Evolutionary conservation across 1,139 yeast species (phyloP).

Genomic region (Petasospora rhodanensis): DNA sequence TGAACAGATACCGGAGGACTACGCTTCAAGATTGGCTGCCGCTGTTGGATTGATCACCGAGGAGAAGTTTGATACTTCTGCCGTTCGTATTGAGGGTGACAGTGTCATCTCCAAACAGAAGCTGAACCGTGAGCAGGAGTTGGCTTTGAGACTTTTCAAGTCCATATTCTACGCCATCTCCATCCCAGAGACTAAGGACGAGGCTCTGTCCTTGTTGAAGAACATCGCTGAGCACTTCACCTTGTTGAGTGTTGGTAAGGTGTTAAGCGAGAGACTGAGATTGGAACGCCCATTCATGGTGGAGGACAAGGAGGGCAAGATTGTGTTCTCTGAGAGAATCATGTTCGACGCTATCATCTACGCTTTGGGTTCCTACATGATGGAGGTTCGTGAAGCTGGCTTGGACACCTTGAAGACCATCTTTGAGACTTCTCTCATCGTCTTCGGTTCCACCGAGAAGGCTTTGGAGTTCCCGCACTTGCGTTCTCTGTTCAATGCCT

Average conservation of each 20-base stretch:
- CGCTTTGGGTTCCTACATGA: slow-evolving; percentile 76
- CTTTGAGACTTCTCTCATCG: slow-evolving; percentile 53
- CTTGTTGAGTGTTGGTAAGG: slow-evolving; percentile 68
- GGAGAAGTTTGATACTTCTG: slow-evolving; percentile 44
- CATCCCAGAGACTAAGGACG: slow-evolving; percentile 66
- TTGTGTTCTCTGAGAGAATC: slow-evolving; percentile 63
- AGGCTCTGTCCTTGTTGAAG: slow-evolving; percentile 57
- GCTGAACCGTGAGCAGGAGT: slow-evolving; percentile 35
- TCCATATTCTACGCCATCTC: slow-evolving; percentile 73
- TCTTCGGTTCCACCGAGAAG: slow-evolving; percentile 65
- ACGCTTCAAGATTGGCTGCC: slow-evolving; percentile 41
- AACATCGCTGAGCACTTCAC: slow-evolving; percentile 78
- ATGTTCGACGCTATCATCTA: slow-evolving; percentile 70
- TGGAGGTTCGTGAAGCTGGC: slow-evolving; percentile 68
- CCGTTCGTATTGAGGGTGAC: not conserved
- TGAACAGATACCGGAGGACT: slow-evolving; percentile 55
- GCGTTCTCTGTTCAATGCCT: slow-evolving; percentile 71
- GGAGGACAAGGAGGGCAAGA: slow-evolving; percentile 74
- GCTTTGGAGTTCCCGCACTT: slow-evolving; percentile 72
- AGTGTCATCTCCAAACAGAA: slow-evolving; percentile 49
- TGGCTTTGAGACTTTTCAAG: slow-evolving; percentile 52
- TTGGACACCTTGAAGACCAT: slow-evolving; percentile 59
- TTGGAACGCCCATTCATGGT: slow-evolving; percentile 69
- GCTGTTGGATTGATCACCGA: slow-evolving; percentile 47
- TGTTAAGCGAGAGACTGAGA: slow-evolving; percentile 66